Conservation (phyloP, 331 rosid genomes). For the Pyracantha coccinea region DNA sequence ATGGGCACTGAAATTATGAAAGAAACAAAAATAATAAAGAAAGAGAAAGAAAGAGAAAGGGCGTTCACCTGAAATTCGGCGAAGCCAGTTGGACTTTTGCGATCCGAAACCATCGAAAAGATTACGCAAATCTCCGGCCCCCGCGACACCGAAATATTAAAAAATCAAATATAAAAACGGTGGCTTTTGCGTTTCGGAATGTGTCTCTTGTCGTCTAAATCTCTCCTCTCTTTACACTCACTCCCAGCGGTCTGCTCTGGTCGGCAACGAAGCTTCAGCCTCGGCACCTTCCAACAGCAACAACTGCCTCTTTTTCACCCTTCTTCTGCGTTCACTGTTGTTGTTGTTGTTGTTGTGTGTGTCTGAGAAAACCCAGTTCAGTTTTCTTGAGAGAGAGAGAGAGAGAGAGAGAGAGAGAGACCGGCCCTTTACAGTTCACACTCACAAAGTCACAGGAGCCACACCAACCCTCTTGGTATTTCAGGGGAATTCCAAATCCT, state of each 20-base stretch:
- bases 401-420: not conserved
- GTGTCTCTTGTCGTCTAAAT: constrained; percentile 9
- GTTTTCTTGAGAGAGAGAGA: not conserved
- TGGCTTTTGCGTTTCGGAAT: not conserved
- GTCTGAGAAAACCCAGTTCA: not conserved
- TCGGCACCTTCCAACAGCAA: not conserved
- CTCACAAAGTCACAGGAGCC: not conserved
- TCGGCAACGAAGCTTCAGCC: constrained; percentile 17
- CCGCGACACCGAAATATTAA: not conserved
- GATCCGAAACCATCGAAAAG: constrained; percentile 6
- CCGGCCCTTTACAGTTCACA: not conserved
- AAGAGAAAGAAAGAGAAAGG: not conserved
- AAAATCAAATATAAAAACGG: not conserved
- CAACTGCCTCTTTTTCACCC: not conserved
- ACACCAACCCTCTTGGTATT: not conserved
- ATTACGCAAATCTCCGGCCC: not conserved
- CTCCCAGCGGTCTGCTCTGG: constrained; percentile 22
- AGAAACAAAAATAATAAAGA: not conserved
- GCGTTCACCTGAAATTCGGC: constrained; percentile 24
- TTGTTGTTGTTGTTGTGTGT: not conserved
- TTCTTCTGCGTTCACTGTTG: not conserved
- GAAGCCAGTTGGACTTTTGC: constrained; percentile 10
- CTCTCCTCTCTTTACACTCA: constrained; percentile 5
- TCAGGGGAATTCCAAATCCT: not conserved
- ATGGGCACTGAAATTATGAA: not conserved